Evolutionary conservation across 768 basidiomycete species (phyloP).

Genomic region (Lactarius sp.): DNA sequence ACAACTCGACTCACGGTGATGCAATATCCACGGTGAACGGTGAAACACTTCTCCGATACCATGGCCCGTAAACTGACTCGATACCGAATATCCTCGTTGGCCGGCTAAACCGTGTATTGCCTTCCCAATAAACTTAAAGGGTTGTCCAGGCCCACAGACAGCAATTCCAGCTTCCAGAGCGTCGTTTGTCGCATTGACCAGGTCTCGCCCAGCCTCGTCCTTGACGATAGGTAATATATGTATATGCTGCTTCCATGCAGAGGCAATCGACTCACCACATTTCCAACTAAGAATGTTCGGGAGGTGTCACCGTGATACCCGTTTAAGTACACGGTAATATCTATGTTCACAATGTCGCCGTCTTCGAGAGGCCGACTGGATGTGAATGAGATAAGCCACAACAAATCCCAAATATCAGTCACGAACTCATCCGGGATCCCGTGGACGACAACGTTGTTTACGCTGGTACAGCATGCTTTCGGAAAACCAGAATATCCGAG

Average conservation of each 20-base stretch:
- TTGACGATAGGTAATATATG: slow-evolving; percentile 30
- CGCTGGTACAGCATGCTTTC: slow-evolving; percentile 76
- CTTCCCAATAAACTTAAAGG: slow-evolving; percentile 64
- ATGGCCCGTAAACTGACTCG: slow-evolving; percentile 74
- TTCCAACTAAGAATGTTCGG: slow-evolving; percentile 72
- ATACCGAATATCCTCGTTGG: slow-evolving; percentile 53
- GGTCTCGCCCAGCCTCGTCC: slow-evolving; percentile 66
- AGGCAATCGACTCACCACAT: slow-evolving; percentile 50
- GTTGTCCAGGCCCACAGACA: slow-evolving; percentile 67
- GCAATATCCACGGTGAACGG: slow-evolving; percentile 75
- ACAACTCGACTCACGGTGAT: slow-evolving; percentile 49
- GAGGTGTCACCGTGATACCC: slow-evolving; percentile 92
- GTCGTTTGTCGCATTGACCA: slow-evolving; percentile 55
- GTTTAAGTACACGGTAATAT: slow-evolving; percentile 78
- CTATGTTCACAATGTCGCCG: slow-evolving; percentile 85
- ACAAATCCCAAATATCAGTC: neutral
- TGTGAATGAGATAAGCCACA: neutral
- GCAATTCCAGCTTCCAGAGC: slow-evolving; percentile 68
- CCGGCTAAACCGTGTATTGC: slow-evolving; percentile 55
- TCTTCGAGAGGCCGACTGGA: slow-evolving; percentile 73
- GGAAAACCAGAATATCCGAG: slow-evolving; percentile 72
- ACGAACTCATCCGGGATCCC: slow-evolving; percentile 88
- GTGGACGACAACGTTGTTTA: slow-evolving; percentile 84
- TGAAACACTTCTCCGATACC: slow-evolving; percentile 85
- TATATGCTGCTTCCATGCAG: neutral